phyloP scores from a whole-genome alignment of 805 yeast genomes.

The Metschnikowia kofuensis region DNA sequence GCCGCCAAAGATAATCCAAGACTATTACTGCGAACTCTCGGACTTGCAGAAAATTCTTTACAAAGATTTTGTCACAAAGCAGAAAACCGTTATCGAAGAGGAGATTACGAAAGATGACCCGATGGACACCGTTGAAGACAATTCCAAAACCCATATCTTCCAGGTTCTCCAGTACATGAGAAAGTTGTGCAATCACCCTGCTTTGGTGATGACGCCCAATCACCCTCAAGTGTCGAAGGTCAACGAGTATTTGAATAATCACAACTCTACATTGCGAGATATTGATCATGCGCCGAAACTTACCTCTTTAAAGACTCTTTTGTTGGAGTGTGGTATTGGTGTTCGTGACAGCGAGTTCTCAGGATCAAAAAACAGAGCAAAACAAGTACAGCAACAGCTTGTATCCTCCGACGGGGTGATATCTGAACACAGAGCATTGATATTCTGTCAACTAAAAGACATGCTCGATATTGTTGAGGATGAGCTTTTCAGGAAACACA shows the following conservation, averaged over 20 bases:
- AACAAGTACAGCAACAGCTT: conserved; percentile 34
- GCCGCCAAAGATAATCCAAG: conserved; percentile 98
- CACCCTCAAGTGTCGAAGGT: conserved; percentile 82
- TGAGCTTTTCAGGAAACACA: conserved; percentile 72
- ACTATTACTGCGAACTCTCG: conserved; percentile 93
- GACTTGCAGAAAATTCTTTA: conserved; percentile 86
- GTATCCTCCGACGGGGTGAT: conserved; percentile 62
- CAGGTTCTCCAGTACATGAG: conserved; percentile 97
- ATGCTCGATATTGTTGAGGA: conserved; percentile 96
- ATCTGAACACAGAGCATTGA: conserved; percentile 91
- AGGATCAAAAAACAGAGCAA: conserved; percentile 23
- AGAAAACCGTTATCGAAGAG: conserved; percentile 65
- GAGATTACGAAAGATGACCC: conserved; percentile 46
- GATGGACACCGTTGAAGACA: conserved; percentile 37
- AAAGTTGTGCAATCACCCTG: conserved; percentile 94
- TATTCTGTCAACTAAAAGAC: conserved; percentile 94
- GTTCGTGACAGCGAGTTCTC: conserved; percentile 35
- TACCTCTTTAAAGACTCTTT: conserved; percentile 71
- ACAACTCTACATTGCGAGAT: conserved; percentile 61
- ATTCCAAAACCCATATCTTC: conserved; percentile 86
- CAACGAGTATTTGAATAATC: conserved; percentile 53
- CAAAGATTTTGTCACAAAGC: conserved; percentile 84
- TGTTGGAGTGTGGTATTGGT: conserved; percentile 93
- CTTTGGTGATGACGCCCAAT: conserved; percentile 74
- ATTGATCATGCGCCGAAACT: conserved; percentile 90